Base-by-base conservation (phyloP, 306 rosid genomes). In the Trifolium fragiferum region DNA sequence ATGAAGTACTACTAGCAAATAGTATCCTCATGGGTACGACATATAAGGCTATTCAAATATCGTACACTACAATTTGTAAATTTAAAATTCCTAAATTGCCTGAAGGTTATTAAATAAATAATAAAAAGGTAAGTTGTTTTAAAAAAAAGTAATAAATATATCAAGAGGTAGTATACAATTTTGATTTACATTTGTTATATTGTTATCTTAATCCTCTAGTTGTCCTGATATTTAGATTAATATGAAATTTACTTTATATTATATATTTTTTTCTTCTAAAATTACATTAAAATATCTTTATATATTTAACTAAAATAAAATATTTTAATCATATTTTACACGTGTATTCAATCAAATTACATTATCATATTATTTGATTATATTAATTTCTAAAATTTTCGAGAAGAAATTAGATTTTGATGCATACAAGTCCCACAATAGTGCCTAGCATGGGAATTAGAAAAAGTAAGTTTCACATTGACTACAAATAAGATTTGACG, bases 1-100 rank as follows among this genome's bases (percentile, higher is more conserved):
- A 11, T n/a, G 6, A 33, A 68, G 38, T 57, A 76, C 74, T 27
- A 27, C 32, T 27, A n/a, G 55, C 16, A n/a, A 4, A 0, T 55
- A n/a, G n/a, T n/a, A 16, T 43, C 15, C 7, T 8, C 66, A 65
- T n/a, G 7, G 0, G 41, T 76, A 76, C 69, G 23, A 66, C 35
- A 72, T 23, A 4, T 37, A 55, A 20, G 23, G 16, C 19, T 41
- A 46, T 38, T 44, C 63, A 7, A 15, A 11, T 16, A 20, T 15
- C 46, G 72, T 21, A 66, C 72, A 66, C 15, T 19, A 41, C 50
- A 20, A 20, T 58, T n/a, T 47, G 20, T 15, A 32, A 30, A 30
- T 30, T 30, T 30, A 30, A 30, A 30, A 30, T 30, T 2, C 8
- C 25, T 14, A n/a, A 27, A 46, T 72, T 40, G 40, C 21, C 7